A percentile compares a stretch with the other conserved stretches of the same genome.
Conservation (phyloP, 495 filamentous ascomycete species). For the Hypoxylon intermedium region DNA sequence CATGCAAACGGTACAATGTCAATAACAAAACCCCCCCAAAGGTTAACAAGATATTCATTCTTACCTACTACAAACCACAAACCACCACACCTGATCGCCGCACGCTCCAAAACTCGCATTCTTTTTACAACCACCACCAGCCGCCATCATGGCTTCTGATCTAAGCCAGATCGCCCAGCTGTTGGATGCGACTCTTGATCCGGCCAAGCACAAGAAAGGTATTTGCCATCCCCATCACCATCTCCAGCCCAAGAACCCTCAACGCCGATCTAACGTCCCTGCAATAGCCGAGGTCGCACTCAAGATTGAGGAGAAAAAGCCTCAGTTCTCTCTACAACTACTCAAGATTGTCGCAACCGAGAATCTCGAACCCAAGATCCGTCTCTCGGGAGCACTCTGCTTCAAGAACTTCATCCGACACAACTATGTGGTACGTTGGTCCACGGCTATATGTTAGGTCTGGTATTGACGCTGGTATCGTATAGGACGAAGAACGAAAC, state of each 20-base stretch:
- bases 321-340: conserved; percentile 84
- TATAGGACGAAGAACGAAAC: conserved; percentile 84
- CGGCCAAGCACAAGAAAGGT: conserved; percentile 87
- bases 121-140: conserved; percentile 7
- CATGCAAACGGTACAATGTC: conserved; percentile 23
- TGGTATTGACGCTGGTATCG: conserved; percentile 16
- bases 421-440: conserved; percentile 75
- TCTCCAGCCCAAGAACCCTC: not conserved
- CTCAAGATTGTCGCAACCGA: conserved; percentile 85
- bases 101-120: not conserved
- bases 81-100: not conserved
- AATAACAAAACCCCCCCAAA: conserved; percentile 42
- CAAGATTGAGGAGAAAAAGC: conserved; percentile 75
- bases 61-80: not conserved
- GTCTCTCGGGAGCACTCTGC: conserved; percentile 88
- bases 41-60: no score
- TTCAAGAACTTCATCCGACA: conserved; percentile 98
- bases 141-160: conserved; percentile 73
- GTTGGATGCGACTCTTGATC: conserved; percentile 86
- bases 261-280: no score
- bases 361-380: conserved; percentile 70
- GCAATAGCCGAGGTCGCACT: conserved; percentile 78
- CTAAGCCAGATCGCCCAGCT: conserved; percentile 76
- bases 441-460: not conserved
- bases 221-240: conserved; percentile 22